Evolutionary conservation across 192 early-diverging fungal genomes (phyloP).

Genomic region (Chytriomyces sp.): DNA sequence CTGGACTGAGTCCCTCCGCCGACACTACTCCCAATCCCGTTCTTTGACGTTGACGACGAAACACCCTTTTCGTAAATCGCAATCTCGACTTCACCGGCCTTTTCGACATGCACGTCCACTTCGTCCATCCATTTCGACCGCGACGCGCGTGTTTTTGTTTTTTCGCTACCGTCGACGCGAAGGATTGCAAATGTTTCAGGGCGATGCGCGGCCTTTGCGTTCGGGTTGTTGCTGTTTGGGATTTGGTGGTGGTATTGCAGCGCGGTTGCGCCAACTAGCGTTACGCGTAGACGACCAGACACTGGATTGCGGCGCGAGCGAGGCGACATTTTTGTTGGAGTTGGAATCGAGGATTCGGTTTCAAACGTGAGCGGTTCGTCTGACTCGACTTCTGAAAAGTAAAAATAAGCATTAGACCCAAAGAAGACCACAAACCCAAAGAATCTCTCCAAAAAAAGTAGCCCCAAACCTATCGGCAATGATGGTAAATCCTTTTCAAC

Average conservation of each 20-base stretch:
- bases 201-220: neutral
- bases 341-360: neutral
- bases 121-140: conserved; percentile 81
- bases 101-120: conserved; percentile 86
- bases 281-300: conserved; percentile 48
- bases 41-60: too few relatives aligned
- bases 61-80: conserved; percentile 81
- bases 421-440: neutral
- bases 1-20: conserved; percentile 30
- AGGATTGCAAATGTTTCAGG: conserved; percentile 78
- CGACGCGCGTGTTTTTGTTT: conserved; percentile 70
- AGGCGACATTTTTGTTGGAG: conserved; percentile 19
- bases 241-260: conserved; percentile 52
- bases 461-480: neutral
- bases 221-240: conserved; percentile 28
- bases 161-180: conserved; percentile 80
- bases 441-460: too few relatives aligned
- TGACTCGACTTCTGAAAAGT: neutral
- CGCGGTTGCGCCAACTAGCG: conserved; percentile 38
- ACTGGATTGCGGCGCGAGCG: conserved; percentile 20
- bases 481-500: conserved; percentile 58
- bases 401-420: neutral
- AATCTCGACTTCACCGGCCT: conserved; percentile 91
- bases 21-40: too few relatives aligned
- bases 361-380: neutral